A percentile compares a stretch with the other conserved stretches of the same genome.
phyloP scores from a whole-genome alignment of 768 basidiomycete species.

The Serendipita indica region DNA sequence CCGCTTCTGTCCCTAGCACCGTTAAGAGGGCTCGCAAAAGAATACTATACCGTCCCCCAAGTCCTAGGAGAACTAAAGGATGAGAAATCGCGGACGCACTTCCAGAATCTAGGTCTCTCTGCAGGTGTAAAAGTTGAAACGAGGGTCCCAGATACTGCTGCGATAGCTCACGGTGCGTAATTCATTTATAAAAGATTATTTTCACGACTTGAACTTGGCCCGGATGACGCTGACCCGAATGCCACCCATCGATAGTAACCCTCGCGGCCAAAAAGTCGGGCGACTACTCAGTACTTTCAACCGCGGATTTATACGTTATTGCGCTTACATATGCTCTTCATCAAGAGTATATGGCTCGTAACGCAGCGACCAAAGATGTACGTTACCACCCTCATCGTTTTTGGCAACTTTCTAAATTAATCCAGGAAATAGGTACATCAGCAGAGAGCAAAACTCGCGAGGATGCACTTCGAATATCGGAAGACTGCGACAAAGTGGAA shows the following conservation, averaged over 20 bases:
- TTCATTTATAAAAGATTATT: not conserved
- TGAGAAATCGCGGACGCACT: constrained; percentile 71
- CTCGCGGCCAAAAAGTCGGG: constrained; percentile 91
- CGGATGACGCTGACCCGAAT: not conserved
- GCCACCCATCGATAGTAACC: constrained; percentile 42
- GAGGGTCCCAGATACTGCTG: constrained; percentile 50
- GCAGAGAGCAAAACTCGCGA: constrained; percentile 12
- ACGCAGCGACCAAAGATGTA: not conserved
- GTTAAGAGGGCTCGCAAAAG: constrained; percentile 73
- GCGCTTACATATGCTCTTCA: constrained; percentile 76
- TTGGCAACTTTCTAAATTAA: not conserved
- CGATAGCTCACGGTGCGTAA: constrained; percentile 39
- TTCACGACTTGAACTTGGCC: not conserved
- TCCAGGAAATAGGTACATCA: constrained; percentile 23
- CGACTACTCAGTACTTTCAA: constrained; percentile 83
- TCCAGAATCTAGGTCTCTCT: constrained; percentile 59
- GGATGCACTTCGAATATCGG: constrained; percentile 20
- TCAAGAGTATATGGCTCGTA: constrained; percentile 19
- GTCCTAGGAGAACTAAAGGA: constrained; percentile 86
- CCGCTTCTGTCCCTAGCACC: constrained; percentile 82
- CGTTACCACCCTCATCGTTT: not conserved
- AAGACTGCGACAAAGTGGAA: too few species aligned
- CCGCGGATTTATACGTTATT: constrained; percentile 78
- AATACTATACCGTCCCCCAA: constrained; percentile 77
- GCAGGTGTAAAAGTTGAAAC: constrained; percentile 64